Conservation (phyloP, 1,284 basidiomycete genomes). For the Butyriboletus regius region DNA sequence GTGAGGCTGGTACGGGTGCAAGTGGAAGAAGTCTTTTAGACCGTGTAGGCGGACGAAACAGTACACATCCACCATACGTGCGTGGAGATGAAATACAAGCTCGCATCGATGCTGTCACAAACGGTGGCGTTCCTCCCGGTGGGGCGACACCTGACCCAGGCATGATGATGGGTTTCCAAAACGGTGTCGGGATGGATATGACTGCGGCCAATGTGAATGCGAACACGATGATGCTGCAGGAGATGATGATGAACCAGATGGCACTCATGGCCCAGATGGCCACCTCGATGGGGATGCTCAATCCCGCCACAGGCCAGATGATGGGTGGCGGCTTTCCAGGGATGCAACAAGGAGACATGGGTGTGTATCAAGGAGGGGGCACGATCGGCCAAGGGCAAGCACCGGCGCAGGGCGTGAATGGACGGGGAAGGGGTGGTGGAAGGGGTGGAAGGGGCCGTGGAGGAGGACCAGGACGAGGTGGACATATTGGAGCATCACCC, state of each 20-base stretch:
- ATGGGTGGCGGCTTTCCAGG: slow-evolving; percentile 45
- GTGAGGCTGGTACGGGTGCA: slow-evolving; percentile 12
- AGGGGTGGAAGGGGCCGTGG: slow-evolving; percentile 38
- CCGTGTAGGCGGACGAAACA: slow-evolving; percentile 55
- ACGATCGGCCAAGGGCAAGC: slow-evolving; percentile 36
- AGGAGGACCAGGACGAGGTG: slow-evolving; percentile 25
- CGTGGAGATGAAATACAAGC: slow-evolving; percentile 66
- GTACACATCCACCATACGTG: slow-evolving; percentile 13
- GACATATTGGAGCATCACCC: slow-evolving; percentile 22
- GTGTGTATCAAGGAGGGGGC: slow-evolving; percentile 39
- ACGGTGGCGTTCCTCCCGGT: slow-evolving; percentile 38
- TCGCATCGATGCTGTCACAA: slow-evolving; percentile 69
- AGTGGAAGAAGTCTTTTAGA: slow-evolving; percentile 62
- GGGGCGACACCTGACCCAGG: slow-evolving; percentile 41
- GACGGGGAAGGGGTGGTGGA: slow-evolving; percentile 31
- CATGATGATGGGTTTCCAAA: slow-evolving; percentile 55
- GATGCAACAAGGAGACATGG: slow-evolving; percentile 53
- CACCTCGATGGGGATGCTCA: slow-evolving; percentile 64
- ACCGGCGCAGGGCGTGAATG: slow-evolving; percentile 27
- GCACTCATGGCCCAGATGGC: slow-evolving; percentile 78
- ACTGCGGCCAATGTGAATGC: slow-evolving; percentile 38
- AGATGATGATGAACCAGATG: slow-evolving; percentile 82
- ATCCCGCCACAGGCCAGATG: slow-evolving; percentile 48
- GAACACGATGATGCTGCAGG: slow-evolving; percentile 67
- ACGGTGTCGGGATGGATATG: slow-evolving; percentile 54